These are phyloP conservation scores for Trametes villosa DNA, from an alignment of 768 basidiomycete genomes.

Conservation along the genomic window DNA sequence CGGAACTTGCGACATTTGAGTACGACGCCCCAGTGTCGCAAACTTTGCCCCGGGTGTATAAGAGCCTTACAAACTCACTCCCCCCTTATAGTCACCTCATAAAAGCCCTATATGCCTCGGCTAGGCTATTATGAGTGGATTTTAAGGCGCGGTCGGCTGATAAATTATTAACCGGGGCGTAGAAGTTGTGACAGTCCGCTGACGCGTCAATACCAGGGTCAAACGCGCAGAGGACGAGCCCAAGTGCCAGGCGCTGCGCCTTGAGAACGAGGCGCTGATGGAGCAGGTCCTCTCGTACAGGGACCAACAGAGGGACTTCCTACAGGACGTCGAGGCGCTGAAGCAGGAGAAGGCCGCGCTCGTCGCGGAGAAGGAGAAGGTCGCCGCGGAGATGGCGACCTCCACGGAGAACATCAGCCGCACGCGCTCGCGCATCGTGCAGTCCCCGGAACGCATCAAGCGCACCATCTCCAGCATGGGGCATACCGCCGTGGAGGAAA, in stretches of 20 bases:
- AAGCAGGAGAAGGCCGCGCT: slow-evolving; percentile 72
- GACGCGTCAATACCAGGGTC: slow-evolving; percentile 44
- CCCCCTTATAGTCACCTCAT: too few species aligned
- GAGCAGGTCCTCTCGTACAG: slow-evolving; percentile 73
- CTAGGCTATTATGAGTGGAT: too few species aligned
- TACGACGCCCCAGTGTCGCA: too few species aligned
- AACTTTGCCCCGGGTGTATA: too few species aligned
- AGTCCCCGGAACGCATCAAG: slow-evolving; percentile 89
- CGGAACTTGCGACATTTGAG: too few species aligned
- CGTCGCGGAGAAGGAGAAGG: slow-evolving; percentile 66
- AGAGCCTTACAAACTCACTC: too few species aligned
- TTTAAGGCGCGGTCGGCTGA: too few species aligned
- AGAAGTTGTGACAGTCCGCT: too few species aligned
- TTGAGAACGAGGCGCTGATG: slow-evolving; percentile 64
- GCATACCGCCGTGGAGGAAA: slow-evolving; percentile 67
- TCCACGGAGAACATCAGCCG: slow-evolving; percentile 64
- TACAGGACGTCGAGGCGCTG: slow-evolving; percentile 69
- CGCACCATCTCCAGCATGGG: slow-evolving; percentile 82
- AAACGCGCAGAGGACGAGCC: slow-evolving; percentile 74
- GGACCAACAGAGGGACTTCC: slow-evolving; percentile 58
- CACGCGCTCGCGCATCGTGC: slow-evolving; percentile 78
- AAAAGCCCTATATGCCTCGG: too few species aligned
- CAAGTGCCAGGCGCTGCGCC: slow-evolving; percentile 58
- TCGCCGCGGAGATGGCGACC: slow-evolving; percentile 62
- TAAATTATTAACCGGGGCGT: too few species aligned